Evolutionary conservation across 2,329 filamentous ascomycete genomes (phyloP).

Genomic region (Septoria linicola): DNA sequence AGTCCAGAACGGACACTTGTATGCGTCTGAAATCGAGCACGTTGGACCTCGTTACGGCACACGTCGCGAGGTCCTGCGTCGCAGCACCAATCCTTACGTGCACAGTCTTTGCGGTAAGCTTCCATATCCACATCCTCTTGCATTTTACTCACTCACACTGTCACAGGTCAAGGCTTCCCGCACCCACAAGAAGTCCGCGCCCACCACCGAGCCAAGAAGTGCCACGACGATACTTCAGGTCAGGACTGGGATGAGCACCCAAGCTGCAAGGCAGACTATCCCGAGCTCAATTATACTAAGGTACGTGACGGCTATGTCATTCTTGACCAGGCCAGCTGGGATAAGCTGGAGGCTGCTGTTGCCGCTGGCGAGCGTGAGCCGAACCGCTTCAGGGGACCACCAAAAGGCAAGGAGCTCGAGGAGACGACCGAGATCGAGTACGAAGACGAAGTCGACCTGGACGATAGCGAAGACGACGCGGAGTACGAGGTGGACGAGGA

Average conservation of each 20-base stretch:
- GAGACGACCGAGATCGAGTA: neutral
- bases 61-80: constrained; percentile 28
- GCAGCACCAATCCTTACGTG: constrained; percentile 28
- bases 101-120: constrained; percentile 28
- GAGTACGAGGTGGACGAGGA: constrained; percentile 6
- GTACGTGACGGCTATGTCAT: constrained; percentile 29
- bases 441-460: neutral
- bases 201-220: constrained; percentile 23
- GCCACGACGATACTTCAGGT: constrained; percentile 4
- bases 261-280: constrained; percentile 26
- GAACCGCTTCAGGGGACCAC: neutral
- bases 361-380: constrained; percentile 16
- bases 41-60: constrained; percentile 26
- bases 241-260: constrained; percentile 26
- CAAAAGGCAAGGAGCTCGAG: neutral
- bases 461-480: neutral
- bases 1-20: neutral
- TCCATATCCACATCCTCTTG: too few species aligned
- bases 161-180: constrained; percentile 17
- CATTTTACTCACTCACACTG: neutral
- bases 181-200: constrained; percentile 30
- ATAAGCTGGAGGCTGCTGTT: constrained; percentile 28
- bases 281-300: constrained; percentile 24
- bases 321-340: constrained; percentile 25
- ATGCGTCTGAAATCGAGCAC: constrained; percentile 16